Evolutionary conservation across 2,329 filamentous ascomycete species (phyloP).

Genomic region (Xylaria sp.): DNA sequence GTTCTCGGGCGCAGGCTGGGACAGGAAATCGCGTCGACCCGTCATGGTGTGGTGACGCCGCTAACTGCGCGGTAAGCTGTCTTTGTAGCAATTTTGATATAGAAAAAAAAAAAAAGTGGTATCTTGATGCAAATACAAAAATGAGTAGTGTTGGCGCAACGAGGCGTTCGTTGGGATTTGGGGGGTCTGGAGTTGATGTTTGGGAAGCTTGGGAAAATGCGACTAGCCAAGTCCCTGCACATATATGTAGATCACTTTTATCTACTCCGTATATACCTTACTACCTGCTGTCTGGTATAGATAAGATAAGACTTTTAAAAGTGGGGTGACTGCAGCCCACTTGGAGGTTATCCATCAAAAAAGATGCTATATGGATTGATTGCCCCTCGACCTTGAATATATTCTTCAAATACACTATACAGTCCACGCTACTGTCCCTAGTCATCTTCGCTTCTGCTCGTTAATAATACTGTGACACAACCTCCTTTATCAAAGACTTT

Average conservation of each 20-base stretch:
- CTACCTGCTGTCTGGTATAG: no score
- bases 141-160: not conserved
- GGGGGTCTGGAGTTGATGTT: constrained; percentile 2
- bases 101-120: not conserved
- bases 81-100: not conserved
- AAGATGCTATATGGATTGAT: constrained; percentile 16
- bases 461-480: not conserved
- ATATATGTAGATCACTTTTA: not conserved
- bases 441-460: not conserved
- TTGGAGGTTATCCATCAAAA: constrained; percentile 30
- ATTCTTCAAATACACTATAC: constrained; percentile 1
- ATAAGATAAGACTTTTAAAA: constrained; percentile 36
- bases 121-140: not conserved
- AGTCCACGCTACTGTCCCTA: constrained; percentile 1
- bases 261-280: no score
- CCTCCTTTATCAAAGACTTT: not conserved
- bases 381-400: constrained; percentile 31
- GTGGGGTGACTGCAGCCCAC: constrained; percentile 22
- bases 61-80: not conserved
- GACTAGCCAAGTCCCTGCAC: not conserved
- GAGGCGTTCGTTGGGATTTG: not conserved
- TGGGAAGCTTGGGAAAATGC: constrained; percentile 3
- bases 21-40: constrained; percentile 84
- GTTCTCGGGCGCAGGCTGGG: constrained; percentile 85
- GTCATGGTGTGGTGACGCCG: constrained; percentile 56